Percentiles rank a stretch among this genome's conserved stretches.
phyloP scores from a whole-genome alignment of 2,329 filamentous ascomycete genomes.

The Diaporthe nobilis region DNA sequence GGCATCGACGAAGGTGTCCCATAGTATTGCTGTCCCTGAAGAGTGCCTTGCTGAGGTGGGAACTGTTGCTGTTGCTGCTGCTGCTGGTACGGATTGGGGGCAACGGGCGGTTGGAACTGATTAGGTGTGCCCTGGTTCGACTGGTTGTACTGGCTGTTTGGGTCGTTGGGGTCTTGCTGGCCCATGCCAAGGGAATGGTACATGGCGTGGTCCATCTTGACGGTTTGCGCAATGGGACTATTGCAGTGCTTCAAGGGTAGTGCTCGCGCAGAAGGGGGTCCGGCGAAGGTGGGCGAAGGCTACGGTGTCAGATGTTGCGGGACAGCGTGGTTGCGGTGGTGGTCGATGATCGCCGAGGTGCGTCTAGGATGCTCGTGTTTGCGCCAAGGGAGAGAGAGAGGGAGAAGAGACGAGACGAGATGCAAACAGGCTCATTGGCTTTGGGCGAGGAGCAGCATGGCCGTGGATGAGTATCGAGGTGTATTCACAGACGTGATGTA shows the following conservation, averaged over 20 bases:
- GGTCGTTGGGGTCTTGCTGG: constrained; percentile 67
- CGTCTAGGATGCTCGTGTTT: constrained; percentile 19
- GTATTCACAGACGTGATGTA: constrained; percentile 1
- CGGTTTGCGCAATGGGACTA: neutral
- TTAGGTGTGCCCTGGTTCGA: constrained; percentile 56
- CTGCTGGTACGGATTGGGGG: constrained; percentile 69
- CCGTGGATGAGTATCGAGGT: neutral
- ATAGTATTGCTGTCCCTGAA: constrained; percentile 58
- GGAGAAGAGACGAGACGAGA: neutral
- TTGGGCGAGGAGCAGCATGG: constrained; percentile 18
- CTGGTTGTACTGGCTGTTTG: constrained; percentile 52
- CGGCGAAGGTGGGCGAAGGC: neutral
- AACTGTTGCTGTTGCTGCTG: constrained; percentile 54
- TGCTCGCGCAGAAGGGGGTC: neutral
- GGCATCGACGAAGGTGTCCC: constrained; percentile 49
- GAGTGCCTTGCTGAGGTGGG: constrained; percentile 46
- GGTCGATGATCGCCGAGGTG: constrained; percentile 11
- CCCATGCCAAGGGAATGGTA: constrained; percentile 67
- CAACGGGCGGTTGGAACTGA: constrained; percentile 67
- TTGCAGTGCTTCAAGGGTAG: neutral
- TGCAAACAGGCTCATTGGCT: constrained; percentile 8
- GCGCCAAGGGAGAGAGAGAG: constrained; percentile 16
- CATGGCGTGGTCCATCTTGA: constrained; percentile 59
- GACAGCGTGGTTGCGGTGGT: neutral
- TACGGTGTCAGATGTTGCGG: neutral